A percentile compares a stretch with the other conserved stretches of the same genome.
These are phyloP conservation scores for Rhexocercosporidium sp. DNA, from an alignment of 2,329 filamentous ascomycete species.

Conservation along the genomic window DNA sequence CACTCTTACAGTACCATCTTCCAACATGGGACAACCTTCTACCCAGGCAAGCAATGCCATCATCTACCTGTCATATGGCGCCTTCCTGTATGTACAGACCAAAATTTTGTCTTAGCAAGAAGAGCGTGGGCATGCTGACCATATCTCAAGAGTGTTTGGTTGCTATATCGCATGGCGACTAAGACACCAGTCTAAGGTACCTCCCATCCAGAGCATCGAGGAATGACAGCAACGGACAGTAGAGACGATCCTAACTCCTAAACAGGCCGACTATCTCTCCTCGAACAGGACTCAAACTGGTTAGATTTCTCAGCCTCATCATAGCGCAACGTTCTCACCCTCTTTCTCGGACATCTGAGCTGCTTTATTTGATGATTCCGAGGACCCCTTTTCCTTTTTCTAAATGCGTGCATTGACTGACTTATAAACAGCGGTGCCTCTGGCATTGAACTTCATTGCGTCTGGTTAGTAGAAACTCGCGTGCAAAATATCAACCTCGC, in stretches of 20 bases:
- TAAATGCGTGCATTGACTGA: slow-evolving; percentile 24
- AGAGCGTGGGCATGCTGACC: slow-evolving; percentile 11
- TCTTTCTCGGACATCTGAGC: neutral
- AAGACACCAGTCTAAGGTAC: slow-evolving; percentile 48
- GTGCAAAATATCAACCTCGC: slow-evolving; percentile 41
- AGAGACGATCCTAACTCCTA: neutral
- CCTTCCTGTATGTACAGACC: slow-evolving; percentile 67
- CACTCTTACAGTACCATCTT: neutral
- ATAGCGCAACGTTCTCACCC: slow-evolving; percentile 17
- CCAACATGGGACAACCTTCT: slow-evolving; percentile 75
- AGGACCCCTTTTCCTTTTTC: neutral
- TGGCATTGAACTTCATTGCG: slow-evolving; percentile 89
- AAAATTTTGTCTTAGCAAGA: neutral
- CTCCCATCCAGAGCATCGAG: neutral
- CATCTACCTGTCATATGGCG: slow-evolving; percentile 79
- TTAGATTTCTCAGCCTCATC: slow-evolving; percentile 51
- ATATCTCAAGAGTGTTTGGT: slow-evolving; percentile 62
- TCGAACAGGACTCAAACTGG: slow-evolving; percentile 85
- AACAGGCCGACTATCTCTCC: slow-evolving; percentile 68
- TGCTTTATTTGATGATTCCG: neutral
- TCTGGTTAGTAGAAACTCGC: slow-evolving; percentile 75
- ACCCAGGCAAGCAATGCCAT: slow-evolving; percentile 78
- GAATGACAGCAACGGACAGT: neutral
- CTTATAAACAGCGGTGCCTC: slow-evolving; percentile 65
- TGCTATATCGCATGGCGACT: slow-evolving; percentile 60